Evolutionary conservation across 768 basidiomycete species (phyloP), one percentile per base, ranked within the genome.

Genomic region (Lyophyllum decastes): DNA sequence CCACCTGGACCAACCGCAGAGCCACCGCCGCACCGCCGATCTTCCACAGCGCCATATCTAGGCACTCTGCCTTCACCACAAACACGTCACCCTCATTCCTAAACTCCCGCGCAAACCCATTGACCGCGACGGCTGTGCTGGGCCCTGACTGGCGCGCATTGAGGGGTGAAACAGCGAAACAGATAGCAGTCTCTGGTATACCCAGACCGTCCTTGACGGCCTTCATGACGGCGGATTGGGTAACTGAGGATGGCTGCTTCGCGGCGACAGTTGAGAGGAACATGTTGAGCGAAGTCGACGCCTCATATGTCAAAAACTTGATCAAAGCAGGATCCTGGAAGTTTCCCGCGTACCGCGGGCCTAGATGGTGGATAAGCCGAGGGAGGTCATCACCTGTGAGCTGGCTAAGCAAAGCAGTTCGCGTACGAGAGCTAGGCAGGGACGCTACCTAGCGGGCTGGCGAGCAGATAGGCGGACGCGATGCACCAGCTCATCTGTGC

Each of bases 251-350:
- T 0, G 71, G 61, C 34, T 69, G 71, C 48, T 71, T 70, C n/a
- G 78, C 64, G 12, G 77, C 72, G 41, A 79, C 66, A 35, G 75
- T 80, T 30, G 79, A 76, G 17, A 95, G 73, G 62, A 86, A 85
- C 78, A 94, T 90, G 66, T 90, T 93, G 52, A 94, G 77, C 0
- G 91, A 91, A 0, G 92, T 92, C 4, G 88, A 84, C 0, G 90
- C 89, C 62, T 92, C 89, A 68, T 94, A 95, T 0, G 92, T 95
- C 48, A 94, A 73, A 68, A 93, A 93, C 45, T 82, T 86, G 61
- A 85, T 76, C 34, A 94, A 78, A 2, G 81, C 68, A 8, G 78
- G 79, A 48, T 92, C 89, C 67, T 92, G 92, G 69, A 93, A 92
- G 44, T 85, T 86, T 21, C 85, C 87, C 1, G 78, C 76, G 58